phyloP scores from a whole-genome alignment of 139 green algal genomes.

The Chlorella sp. region DNA sequence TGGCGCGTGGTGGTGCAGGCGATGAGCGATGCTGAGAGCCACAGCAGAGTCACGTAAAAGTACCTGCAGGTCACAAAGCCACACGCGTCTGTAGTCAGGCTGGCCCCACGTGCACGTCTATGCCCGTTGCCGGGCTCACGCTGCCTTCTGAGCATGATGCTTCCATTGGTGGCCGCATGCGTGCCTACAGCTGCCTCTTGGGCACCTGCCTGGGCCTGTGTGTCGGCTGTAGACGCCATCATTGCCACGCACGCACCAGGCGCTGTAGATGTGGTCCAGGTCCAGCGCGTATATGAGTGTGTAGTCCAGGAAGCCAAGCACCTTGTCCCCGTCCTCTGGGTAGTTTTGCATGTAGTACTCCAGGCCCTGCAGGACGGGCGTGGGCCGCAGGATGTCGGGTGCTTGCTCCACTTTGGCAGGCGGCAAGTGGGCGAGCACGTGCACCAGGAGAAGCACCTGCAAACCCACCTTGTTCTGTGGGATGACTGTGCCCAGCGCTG shows the following conservation, averaged over 20 bases:
- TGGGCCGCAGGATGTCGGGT: too few relatives aligned
- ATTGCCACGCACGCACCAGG: too few relatives aligned
- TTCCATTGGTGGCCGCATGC: too few relatives aligned
- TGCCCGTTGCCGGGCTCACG: too few relatives aligned
- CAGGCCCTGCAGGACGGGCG: constrained; percentile 22
- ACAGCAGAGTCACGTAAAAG: constrained; percentile 79
- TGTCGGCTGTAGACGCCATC: too few relatives aligned
- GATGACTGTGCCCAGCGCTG: constrained; percentile 86
- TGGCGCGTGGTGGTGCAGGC: constrained; percentile 93
- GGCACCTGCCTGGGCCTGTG: too few relatives aligned
- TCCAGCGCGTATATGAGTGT: constrained; percentile 60
- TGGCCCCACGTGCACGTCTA: too few relatives aligned
- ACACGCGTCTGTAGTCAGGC: too few relatives aligned
- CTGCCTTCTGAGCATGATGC: too few relatives aligned
- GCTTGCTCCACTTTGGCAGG: too few relatives aligned
- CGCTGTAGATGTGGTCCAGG: constrained; percentile 85
- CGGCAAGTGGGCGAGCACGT: not conserved
- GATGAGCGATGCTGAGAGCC: constrained; percentile 79
- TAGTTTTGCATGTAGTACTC: constrained; percentile 71
- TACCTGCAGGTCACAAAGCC: constrained; percentile 56
- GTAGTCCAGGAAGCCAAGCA: constrained; percentile 78
- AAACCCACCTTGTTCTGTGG: constrained; percentile 76
- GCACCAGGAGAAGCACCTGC: not conserved
- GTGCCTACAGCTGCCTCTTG: too few relatives aligned
- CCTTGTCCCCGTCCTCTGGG: constrained; percentile 43